These are phyloP conservation scores for Aquilaria malaccensis DNA, from an alignment of 345 rosid genomes.

Conservation along the genomic window DNA sequence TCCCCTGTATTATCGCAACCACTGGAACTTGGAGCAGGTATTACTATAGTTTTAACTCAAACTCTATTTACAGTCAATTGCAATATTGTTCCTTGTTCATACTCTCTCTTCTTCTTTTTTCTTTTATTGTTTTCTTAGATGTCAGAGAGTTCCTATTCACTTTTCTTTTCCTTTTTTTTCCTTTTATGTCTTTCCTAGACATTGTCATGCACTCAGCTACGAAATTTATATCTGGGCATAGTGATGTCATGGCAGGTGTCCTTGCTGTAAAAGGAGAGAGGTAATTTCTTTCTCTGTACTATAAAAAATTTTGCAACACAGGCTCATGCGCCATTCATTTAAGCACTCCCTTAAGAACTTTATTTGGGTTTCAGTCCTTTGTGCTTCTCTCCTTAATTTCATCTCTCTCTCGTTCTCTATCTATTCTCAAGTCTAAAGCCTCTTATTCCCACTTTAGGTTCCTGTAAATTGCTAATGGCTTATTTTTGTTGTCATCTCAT, in stretches of 20 bases:
- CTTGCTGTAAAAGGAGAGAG: conserved; percentile 94
- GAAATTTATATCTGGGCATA: conserved; percentile 88
- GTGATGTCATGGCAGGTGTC: conserved; percentile 96
- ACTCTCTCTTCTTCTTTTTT: conserved; percentile 15
- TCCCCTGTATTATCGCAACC: conserved; percentile 87
- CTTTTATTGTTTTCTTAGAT: background rate
- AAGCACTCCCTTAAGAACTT: background rate
- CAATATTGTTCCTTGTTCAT: conserved; percentile 6
- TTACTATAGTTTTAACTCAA: background rate
- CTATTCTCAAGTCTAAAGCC: too few relatives aligned
- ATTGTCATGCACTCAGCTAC: conserved; percentile 98
- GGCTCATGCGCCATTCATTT: background rate
- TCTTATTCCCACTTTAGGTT: too few relatives aligned
- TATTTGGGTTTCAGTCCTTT: too few relatives aligned
- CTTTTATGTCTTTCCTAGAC: conserved; percentile 36
- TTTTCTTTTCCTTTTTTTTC: too few relatives aligned
- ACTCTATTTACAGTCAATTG: conserved; percentile 1
- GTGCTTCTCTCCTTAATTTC: too few relatives aligned
- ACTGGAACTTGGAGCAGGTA: conserved; percentile 94
- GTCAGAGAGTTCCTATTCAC: conserved; percentile 1
- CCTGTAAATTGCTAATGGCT: too few relatives aligned
- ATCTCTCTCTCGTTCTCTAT: too few relatives aligned
- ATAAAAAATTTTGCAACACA: background rate
- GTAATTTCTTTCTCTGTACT: conserved; percentile 23
- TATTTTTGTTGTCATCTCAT: too few relatives aligned